Evolutionary conservation across 1,284 basidiomycete genomes (phyloP), one percentile per base, ranked within the genome.

Genomic region (Tilletia walkeri): DNA sequence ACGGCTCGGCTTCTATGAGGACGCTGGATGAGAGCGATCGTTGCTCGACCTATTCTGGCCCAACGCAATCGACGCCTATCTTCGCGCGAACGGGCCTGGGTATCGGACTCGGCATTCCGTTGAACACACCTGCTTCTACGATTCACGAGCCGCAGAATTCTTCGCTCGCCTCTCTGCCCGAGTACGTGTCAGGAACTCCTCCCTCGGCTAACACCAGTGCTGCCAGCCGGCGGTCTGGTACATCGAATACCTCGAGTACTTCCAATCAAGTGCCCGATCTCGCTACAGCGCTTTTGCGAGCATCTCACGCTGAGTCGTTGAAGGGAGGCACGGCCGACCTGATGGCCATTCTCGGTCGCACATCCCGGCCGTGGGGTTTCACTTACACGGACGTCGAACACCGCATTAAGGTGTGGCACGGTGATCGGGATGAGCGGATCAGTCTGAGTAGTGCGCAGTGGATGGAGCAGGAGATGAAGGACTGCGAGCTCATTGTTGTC

Each of bases 221-320:
- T 67, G 30, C 53, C 36, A 14, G 6, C 18, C 41, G 41, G 9
- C 41, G 41, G 3, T 45, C 45, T 49, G 38, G 66, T 56, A 41
- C 53, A n/a, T 45, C 50, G 54, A 70, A 70, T n/a, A 72, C 69
- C 4, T 39, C 59, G 38, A 16, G 12, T 2, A 7, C 30, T 3
- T 34, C 59, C 6, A 39, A 41, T 38, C 59, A 63, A 20, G 18
- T 63, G n/a, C 70, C 67, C 49, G 78, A 74, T 30, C 82, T 87
- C 24, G 85, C 84, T 3, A 84, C 92, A 72, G 94, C 93, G 0
- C 87, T 99, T 45, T 89, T 95, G 67, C 92, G 92, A 56, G 95
- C 95, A 0, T 95, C 93, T 4, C 95, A 97, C 82, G 91, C 94
- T 2, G 95, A 98, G 83, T 94, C 92, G 18, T 88, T 93, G 20